A percentile compares a stretch with the other conserved stretches of the same genome.
Evolutionary conservation across 2,329 filamentous ascomycete genomes (phyloP).

Genomic region (Thermochaetoides dissita): DNA sequence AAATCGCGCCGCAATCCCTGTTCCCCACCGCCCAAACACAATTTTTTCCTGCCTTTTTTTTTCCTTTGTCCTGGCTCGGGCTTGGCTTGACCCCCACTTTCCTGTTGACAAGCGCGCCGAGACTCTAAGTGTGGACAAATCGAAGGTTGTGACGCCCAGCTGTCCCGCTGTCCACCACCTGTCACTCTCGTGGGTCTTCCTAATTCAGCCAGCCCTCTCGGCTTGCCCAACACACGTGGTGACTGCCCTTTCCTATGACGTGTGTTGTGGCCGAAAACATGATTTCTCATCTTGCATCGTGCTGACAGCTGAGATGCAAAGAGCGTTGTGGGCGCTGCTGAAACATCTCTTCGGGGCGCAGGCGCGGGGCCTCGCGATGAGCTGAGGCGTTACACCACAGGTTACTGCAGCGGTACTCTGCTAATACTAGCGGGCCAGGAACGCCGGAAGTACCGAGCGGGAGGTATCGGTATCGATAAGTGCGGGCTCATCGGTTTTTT

Average conservation of each 20-base stretch:
- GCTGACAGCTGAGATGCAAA: too few species aligned
- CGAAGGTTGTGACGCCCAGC: too few species aligned
- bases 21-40: neutral
- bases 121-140: too few species aligned
- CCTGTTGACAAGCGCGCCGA: neutral
- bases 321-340: too few species aligned
- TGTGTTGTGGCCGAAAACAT: neutral
- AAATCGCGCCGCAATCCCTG: neutral
- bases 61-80: conserved; percentile 16
- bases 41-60: conserved; percentile 5
- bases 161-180: too few species aligned
- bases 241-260: neutral
- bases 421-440: neutral
- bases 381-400: too few species aligned
- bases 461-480: conserved; percentile 1
- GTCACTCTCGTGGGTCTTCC: too few species aligned
- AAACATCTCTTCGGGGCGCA: too few species aligned
- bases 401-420: neutral
- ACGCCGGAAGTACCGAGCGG: conserved; percentile 2
- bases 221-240: too few species aligned
- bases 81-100: conserved; percentile 1
- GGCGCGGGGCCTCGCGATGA: too few species aligned
- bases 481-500: conserved; percentile 1
- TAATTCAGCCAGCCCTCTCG: too few species aligned
- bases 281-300: too few species aligned